phyloP scores from a whole-genome alignment of 352 stramenopile genomes.

The Phytophthora tentaculata region DNA sequence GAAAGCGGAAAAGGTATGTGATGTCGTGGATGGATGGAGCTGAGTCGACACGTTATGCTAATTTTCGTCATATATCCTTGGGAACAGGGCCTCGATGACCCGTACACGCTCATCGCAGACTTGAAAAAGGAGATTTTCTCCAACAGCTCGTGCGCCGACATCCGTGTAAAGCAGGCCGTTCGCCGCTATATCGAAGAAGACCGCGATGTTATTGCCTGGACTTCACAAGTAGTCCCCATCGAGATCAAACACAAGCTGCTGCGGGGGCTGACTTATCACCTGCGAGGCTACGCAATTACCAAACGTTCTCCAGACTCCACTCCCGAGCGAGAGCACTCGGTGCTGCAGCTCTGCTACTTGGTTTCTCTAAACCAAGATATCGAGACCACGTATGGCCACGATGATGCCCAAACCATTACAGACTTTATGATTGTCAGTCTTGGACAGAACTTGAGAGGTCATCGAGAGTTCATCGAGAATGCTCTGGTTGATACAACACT shows the following conservation, averaged over 20 bases:
- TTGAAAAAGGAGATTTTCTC: constrained; percentile 34
- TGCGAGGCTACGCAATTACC: constrained; percentile 42
- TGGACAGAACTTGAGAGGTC: constrained; percentile 37
- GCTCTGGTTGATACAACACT: constrained; percentile 13
- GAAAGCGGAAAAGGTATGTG: constrained; percentile 32
- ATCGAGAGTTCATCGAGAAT: constrained; percentile 51
- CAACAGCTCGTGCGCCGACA: constrained; percentile 21
- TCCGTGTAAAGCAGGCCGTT: constrained; percentile 34
- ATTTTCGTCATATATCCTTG: background rate
- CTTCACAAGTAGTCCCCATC: constrained; percentile 29
- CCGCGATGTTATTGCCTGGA: constrained; percentile 41
- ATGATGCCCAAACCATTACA: constrained; percentile 35
- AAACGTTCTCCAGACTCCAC: constrained; percentile 36
- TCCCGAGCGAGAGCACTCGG: constrained; percentile 20
- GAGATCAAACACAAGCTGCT: constrained; percentile 36
- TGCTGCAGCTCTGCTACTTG: constrained; percentile 38
- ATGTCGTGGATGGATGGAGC: constrained; percentile 15
- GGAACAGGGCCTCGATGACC: constrained; percentile 32
- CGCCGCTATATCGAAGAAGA: constrained; percentile 38
- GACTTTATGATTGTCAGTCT: constrained; percentile 47
- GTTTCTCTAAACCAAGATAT: constrained; percentile 36
- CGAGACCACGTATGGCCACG: constrained; percentile 20
- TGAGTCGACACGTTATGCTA: background rate
- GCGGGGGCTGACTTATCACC: constrained; percentile 32
- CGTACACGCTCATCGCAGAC: constrained; percentile 38